phyloP scores from a whole-genome alignment of 164 flowering plant species.

The Saururus chinensis region DNA sequence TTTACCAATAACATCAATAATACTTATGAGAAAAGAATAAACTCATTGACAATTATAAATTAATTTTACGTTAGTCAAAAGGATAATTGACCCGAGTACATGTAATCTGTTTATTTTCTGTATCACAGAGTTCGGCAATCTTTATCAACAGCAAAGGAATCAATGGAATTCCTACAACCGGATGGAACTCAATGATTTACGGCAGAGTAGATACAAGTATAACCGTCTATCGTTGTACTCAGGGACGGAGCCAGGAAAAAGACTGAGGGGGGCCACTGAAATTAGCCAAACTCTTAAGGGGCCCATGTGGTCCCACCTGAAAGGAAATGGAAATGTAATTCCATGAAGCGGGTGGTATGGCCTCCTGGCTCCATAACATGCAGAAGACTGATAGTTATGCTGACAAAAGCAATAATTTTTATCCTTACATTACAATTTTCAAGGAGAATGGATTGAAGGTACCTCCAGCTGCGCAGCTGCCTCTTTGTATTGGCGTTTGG shows the following conservation, averaged over 20 bases:
- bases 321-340: too few species aligned
- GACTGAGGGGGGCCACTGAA: too few species aligned
- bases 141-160: background rate
- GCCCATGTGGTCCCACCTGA: too few species aligned
- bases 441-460: background rate
- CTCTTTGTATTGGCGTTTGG: constrained; percentile 93
- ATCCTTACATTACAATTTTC: background rate
- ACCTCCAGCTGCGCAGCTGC: constrained; percentile 99
- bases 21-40: background rate
- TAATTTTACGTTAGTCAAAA: background rate
- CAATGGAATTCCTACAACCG: background rate
- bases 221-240: background rate
- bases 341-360: too few species aligned
- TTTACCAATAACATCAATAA: background rate
- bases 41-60: background rate
- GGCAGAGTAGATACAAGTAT: too few species aligned
- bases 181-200: background rate
- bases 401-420: background rate
- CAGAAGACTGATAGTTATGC: background rate
- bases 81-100: too few species aligned
- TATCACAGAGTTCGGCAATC: background rate
- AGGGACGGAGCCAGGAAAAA: too few species aligned
- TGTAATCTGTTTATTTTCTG: too few species aligned
- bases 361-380: too few species aligned
- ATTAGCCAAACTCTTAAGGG: too few species aligned